These are phyloP conservation scores for Artemisia tridentata DNA, from an alignment of 129 eudicot species.

Conservation along the genomic window DNA sequence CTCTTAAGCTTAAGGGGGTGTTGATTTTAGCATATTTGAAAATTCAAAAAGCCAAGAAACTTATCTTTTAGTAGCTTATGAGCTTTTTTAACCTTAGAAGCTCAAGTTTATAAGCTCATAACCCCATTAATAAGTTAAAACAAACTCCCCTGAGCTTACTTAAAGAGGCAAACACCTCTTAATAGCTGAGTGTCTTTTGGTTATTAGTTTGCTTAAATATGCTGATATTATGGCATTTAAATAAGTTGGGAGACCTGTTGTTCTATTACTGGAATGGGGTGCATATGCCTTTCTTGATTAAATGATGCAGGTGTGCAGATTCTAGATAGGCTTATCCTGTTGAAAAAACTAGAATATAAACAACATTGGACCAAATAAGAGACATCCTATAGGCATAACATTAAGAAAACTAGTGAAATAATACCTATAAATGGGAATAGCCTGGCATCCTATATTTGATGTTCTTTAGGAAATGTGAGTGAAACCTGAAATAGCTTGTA, in stretches of 20 bases:
- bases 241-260: not conserved
- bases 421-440: conserved; percentile 1
- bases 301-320: not conserved
- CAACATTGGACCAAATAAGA: not conserved
- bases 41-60: too few species aligned
- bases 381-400: not conserved
- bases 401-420: not conserved
- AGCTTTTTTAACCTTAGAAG: too few species aligned
- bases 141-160: too few species aligned
- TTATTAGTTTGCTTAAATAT: too few species aligned
- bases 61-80: too few species aligned
- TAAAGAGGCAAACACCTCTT: too few species aligned
- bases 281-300: not conserved
- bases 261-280: not conserved
- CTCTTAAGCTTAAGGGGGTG: too few species aligned
- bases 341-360: not conserved
- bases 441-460: not conserved
- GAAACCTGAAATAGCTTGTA: conserved; percentile 20
- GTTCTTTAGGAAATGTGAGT: not conserved
- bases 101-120: too few species aligned
- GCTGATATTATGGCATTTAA: not conserved
- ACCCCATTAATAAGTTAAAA: too few species aligned
- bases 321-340: not conserved
- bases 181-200: too few species aligned
- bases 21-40: too few species aligned